These are phyloP conservation scores for Citrus sinensis DNA, from an alignment of 345 rosid genomes.

Conservation along the genomic window DVS_A1.0 CM039169.1:30410001-30410500, in stretches of 20 bases:
- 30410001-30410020: background rate
- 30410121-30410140: background rate
- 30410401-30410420: background rate
- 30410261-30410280: background rate
- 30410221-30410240: background rate
- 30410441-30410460: conserved; percentile 23
- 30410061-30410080: conserved; percentile 26
- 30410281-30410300: background rate
- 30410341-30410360: too few species aligned
- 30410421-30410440: conserved; percentile 18
- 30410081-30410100: conserved; percentile 16
- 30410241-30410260: background rate
- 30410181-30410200: conserved; percentile 26
- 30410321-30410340: too few species aligned
- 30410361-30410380: too few species aligned
- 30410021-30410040: background rate
- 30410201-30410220: background rate
- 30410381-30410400: background rate
- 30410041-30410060: too few species aligned
- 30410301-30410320: background rate
- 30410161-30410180: background rate
- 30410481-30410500: background rate
- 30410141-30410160: background rate
- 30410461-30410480: conserved; percentile 17
- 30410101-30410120: background rate